These are phyloP conservation scores for Diatrype stigma DNA, from an alignment of 2,329 filamentous ascomycete genomes.

Conservation along the genomic window DNA sequence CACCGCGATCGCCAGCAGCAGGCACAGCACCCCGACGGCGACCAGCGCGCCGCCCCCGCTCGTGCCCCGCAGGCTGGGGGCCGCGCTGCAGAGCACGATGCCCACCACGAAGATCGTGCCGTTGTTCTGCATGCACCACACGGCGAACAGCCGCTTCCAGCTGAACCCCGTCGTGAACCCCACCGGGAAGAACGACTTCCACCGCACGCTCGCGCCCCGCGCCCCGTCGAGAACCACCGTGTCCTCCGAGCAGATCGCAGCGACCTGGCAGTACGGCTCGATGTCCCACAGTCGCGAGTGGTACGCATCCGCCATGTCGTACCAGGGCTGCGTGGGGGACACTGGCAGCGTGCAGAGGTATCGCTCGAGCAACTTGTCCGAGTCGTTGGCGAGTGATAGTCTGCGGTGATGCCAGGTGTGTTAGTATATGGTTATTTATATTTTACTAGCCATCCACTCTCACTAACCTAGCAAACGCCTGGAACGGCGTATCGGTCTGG, in stretches of 20 bases:
- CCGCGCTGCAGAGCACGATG: too few relatives aligned
- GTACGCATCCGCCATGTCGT: constrained; percentile 35
- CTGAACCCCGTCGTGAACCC: neutral
- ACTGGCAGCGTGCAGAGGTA: constrained; percentile 38
- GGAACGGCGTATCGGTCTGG: constrained; percentile 29
- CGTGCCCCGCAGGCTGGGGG: neutral
- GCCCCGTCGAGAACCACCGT: constrained; percentile 33
- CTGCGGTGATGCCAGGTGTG: neutral
- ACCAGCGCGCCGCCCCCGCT: neutral
- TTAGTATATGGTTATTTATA: neutral
- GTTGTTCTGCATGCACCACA: constrained; percentile 1
- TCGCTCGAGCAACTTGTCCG: constrained; percentile 30
- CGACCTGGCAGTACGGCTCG: constrained; percentile 34
- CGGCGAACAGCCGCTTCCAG: neutral
- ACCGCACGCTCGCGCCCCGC: constrained; percentile 34
- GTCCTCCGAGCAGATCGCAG: constrained; percentile 34
- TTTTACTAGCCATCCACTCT: neutral
- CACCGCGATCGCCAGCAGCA: neutral
- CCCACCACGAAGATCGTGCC: neutral
- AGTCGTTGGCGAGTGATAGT: constrained; percentile 31
- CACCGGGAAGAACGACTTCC: constrained; percentile 25
- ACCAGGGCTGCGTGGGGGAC: constrained; percentile 31
- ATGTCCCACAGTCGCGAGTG: constrained; percentile 39
- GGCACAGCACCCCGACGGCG: neutral
- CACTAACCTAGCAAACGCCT: constrained; percentile 29